Percentiles rank a stretch among this genome's conserved stretches.
These are phyloP conservation scores for Eurotiales sp. DNA, from an alignment of 2,329 filamentous ascomycete genomes.

Conservation along the genomic window DNA sequence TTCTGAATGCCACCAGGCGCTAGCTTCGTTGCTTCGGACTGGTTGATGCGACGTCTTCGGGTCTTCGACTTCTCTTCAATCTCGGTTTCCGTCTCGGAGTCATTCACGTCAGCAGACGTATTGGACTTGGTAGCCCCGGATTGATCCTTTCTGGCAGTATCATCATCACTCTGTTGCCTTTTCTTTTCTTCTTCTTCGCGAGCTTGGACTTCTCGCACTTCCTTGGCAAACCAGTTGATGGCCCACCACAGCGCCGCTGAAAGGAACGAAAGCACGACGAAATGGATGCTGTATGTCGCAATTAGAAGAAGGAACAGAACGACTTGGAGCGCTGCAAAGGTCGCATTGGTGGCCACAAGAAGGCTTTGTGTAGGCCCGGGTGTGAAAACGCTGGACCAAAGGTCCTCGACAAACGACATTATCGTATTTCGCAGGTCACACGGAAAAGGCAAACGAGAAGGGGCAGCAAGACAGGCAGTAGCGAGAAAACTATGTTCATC, in stretches of 20 bases:
- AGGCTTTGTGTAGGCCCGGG: conserved; percentile 86
- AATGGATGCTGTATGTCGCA: conserved; percentile 84
- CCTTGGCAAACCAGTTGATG: conserved; percentile 94
- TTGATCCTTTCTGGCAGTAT: conserved; percentile 19
- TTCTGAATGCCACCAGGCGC: conserved; percentile 23
- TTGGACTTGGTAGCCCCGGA: conserved; percentile 20
- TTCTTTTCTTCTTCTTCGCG: conserved; percentile 39
- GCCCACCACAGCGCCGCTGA: conserved; percentile 83
- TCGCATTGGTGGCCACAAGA: conserved; percentile 81
- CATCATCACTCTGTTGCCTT: conserved; percentile 16
- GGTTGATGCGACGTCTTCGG: conserved; percentile 8
- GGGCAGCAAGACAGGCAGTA: neutral
- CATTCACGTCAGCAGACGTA: conserved; percentile 34
- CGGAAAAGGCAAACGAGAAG: neutral
- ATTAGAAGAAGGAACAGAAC: conserved; percentile 72
- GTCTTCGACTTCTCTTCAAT: conserved; percentile 15
- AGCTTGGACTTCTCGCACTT: conserved; percentile 52
- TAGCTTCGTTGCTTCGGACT: conserved; percentile 14
- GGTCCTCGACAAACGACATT: conserved; percentile 61
- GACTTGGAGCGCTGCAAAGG: conserved; percentile 80
- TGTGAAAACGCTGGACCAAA: conserved; percentile 91
- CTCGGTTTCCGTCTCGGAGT: conserved; percentile 40
- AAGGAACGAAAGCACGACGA: conserved; percentile 73
- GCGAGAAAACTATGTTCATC: neutral
- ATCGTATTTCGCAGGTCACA: neutral